Base-by-base conservation (phyloP, 345 rosid genomes). In the Euphorbia tirucalli region DNA sequence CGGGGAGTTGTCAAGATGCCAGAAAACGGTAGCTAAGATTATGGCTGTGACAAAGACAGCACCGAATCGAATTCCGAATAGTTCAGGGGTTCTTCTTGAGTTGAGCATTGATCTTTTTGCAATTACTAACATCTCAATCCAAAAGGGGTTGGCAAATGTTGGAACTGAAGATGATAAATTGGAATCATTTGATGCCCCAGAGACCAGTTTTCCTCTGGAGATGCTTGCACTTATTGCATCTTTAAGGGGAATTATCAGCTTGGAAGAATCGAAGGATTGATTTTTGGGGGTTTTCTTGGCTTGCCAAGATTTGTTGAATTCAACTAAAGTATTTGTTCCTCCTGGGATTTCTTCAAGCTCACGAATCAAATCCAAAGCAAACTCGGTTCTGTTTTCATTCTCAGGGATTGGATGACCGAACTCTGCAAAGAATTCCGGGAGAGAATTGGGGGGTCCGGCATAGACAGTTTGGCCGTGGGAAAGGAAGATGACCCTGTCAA, bases 401-500 rank as follows among this genome's bases (percentile, higher is more conserved):
- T 71, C 69, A 14, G 80, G 80, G 54, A 77, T 77, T 30, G 73
- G 80, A 66, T 67, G 72, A 4, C 80, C 80, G 27, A 77, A 77
- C n/a, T 77, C 64, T 0, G 56, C 55, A 10, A 77, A 77, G 68
- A 77, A 77, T n/a, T 66, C 54, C 0, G 76, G 80, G 10, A 77
- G 58, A 30, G 48, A 30, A 6, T 16, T 43, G 11, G 76, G 80
- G 5, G 72, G 58, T 22, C 80, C 80, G 25, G 59, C 65, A 50
- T 7, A 82, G 5, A 82, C 80, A 0, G 69, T 70, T 27, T 70
- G 75, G 5, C 85, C 85, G 1, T 64, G 64, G 2, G 85, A 78
- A 3, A 82, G 82, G 52, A 82, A 70, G 68, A 76, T 75, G 50
- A 78, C 18, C 7, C 71, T 55, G 68, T 78, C 82, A 2, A 82